phyloP scores from a whole-genome alignment of 768 basidiomycete species.

The Macrolepiota fuliginosa region DNA sequence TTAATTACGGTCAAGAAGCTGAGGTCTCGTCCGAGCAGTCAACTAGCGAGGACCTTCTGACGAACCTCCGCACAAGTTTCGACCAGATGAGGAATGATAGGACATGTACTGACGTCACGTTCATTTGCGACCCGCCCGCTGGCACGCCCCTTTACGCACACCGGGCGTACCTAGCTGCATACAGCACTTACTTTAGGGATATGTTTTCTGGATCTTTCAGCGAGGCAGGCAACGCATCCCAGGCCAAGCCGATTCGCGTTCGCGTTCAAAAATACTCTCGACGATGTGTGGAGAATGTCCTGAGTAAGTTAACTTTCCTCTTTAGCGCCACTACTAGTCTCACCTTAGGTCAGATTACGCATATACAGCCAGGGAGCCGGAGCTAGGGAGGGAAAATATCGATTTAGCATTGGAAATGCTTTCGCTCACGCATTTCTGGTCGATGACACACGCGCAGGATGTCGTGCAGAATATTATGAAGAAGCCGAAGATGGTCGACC shows the following conservation, averaged over 20 bases:
- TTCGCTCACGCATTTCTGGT: conserved; percentile 10
- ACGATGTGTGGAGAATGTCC: conserved; percentile 22
- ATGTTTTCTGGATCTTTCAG: conserved; percentile 25
- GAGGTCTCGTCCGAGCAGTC: background rate
- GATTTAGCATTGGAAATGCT: conserved; percentile 14
- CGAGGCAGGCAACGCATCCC: conserved; percentile 20
- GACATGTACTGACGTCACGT: conserved; percentile 34
- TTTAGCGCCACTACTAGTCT: background rate
- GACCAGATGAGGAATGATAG: conserved; percentile 29
- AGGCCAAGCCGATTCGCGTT: conserved; percentile 14
- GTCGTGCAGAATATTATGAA: conserved; percentile 13
- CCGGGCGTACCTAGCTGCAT: conserved; percentile 35
- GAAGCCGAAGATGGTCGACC: conserved; percentile 23
- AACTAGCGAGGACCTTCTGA: conserved; percentile 14
- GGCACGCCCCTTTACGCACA: conserved; percentile 30
- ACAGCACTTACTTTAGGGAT: conserved; percentile 28
- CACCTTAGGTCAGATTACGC: conserved; percentile 25
- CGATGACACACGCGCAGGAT: background rate
- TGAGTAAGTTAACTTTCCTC: conserved; percentile 24
- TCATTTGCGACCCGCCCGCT: conserved; percentile 22
- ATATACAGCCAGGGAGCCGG: conserved; percentile 24
- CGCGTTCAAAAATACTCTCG: conserved; percentile 14
- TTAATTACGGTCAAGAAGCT: conserved; percentile 20
- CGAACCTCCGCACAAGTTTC: conserved; percentile 26
- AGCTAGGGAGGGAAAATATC: background rate